These are phyloP conservation scores for Zangia roseola DNA, from an alignment of 768 basidiomycete genomes.

Conservation along the genomic window DNA sequence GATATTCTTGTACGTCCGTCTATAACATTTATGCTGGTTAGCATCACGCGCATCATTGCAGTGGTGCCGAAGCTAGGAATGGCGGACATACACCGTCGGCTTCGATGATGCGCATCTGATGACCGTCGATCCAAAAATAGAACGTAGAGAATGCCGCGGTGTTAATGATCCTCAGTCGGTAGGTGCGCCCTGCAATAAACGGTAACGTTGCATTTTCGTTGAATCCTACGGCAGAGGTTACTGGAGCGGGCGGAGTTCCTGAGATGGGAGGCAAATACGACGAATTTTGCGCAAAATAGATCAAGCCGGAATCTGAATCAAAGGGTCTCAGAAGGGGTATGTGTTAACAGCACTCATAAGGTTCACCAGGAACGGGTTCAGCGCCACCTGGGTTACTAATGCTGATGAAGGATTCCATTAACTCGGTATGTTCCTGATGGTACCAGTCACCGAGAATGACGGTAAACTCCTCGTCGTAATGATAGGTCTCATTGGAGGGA, in stretches of 20 bases:
- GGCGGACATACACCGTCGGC: conserved; percentile 66
- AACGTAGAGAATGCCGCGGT: conserved; percentile 71
- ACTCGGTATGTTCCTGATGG: conserved; percentile 64
- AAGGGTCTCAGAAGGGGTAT: neutral
- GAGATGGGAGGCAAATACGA: conserved; percentile 63
- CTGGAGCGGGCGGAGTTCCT: conserved; percentile 45
- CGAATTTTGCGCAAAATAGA: conserved; percentile 80
- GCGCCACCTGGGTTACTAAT: conserved; percentile 77
- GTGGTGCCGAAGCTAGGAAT: neutral
- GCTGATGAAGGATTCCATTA: conserved; percentile 67
- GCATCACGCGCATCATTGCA: neutral
- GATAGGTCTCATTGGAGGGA: conserved; percentile 59
- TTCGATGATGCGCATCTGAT: conserved; percentile 82
- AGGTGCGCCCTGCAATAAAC: conserved; percentile 84
- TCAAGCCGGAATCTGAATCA: conserved; percentile 64
- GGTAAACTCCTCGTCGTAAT: conserved; percentile 89
- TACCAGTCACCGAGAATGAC: conserved; percentile 92
- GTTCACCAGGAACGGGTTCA: conserved; percentile 82
- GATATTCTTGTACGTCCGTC: conserved; percentile 75
- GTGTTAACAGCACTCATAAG: neutral
- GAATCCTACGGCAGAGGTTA: conserved; percentile 67
- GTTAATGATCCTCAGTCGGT: conserved; percentile 86
- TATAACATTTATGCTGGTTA: conserved; percentile 23
- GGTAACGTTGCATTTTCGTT: conserved; percentile 84
- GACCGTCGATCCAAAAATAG: conserved; percentile 89